Percentiles rank a stretch among this genome's conserved stretches.
Conservation (phyloP, 2,329 filamentous ascomycete species). For the Colletotrichum tabaci region DNA sequence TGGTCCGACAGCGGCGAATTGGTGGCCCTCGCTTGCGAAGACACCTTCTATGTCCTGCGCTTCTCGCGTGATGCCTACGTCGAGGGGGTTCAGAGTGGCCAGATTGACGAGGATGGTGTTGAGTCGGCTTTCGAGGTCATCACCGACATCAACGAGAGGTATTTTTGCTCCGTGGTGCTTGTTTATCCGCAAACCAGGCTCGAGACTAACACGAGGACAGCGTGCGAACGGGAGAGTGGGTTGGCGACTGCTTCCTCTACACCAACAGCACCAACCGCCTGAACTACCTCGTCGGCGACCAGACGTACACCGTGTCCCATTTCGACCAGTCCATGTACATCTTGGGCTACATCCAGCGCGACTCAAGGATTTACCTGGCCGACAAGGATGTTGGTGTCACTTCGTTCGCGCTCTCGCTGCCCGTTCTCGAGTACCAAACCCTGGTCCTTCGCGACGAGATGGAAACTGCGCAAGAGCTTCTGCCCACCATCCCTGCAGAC, state of each 20-base stretch:
- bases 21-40: conserved; percentile 92
- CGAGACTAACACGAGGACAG: conserved; percentile 58
- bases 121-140: conserved; percentile 97
- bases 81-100: conserved; percentile 84
- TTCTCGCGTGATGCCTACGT: conserved; percentile 92
- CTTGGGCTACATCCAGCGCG: conserved; percentile 93
- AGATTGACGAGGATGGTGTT: conserved; percentile 91
- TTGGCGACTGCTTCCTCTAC: conserved; percentile 99
- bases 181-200: neutral
- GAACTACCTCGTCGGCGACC: conserved; percentile 97
- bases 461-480: conserved; percentile 88
- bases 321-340: conserved; percentile 97
- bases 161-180: conserved; percentile 46
- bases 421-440: conserved; percentile 97
- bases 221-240: conserved; percentile 96
- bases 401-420: conserved; percentile 91
- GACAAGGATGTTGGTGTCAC: conserved; percentile 96
- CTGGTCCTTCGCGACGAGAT: conserved; percentile 94
- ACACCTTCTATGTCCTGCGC: conserved; percentile 93
- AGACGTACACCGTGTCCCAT: conserved; percentile 97
- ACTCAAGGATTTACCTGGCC: conserved; percentile 94
- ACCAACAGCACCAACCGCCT: conserved; percentile 96
- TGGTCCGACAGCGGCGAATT: conserved; percentile 98
- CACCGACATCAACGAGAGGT: conserved; percentile 94
- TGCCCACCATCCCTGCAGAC: conserved; percentile 87